Base-by-base conservation (phyloP, 148 eudicot species). In the Heliosperma pusillum region DNA sequence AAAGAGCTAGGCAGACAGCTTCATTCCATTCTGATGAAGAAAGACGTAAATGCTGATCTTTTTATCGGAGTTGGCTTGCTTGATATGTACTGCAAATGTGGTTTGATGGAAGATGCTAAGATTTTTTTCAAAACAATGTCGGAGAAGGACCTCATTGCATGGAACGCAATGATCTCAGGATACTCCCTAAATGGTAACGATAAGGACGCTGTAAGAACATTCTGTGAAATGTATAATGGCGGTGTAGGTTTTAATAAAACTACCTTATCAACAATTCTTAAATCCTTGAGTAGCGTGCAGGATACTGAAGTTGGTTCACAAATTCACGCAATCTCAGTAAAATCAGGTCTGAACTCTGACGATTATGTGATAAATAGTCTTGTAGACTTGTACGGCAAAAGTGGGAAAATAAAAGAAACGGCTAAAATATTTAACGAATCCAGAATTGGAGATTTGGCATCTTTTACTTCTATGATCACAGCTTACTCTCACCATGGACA, bases 1-100 rank as follows among this genome's bases (percentile, higher is more conserved):
- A 82, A 80, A 72, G 81, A 76, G 59, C 74, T 83, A 76, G 97
- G 97, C 27, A 77, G 71, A 79, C 90, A 90, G 78, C 80, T 93
- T 42, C 97, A 93, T 70, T 83, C 91, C 8, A 73, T 74, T 53
- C 77, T 90, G 80, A 72, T 86, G 66, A 89, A 90, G 75, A 87
- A 79, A 82, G 90, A 86, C 53, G 71, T 60, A 47, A 72, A 82
- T 69, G 75, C 79, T 40, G 97, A 92, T 81, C 66, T 79, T 1
- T 89, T 85, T 81, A 77, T 83, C 5, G 76, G 80, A 69, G 90
- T 86, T 70, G 92, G 92, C 26, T 85, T 92, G 30, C 77, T 92
- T 47, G 92, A 88, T 77, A 88, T 92, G 90, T 92, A 92, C 73
- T 81, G 80, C 80, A 92, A 92, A 79, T 88, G 88, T 70, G 76